These are phyloP conservation scores for Pholiota conissans DNA, from an alignment of 768 basidiomycete genomes.

Conservation along the genomic window DNA sequence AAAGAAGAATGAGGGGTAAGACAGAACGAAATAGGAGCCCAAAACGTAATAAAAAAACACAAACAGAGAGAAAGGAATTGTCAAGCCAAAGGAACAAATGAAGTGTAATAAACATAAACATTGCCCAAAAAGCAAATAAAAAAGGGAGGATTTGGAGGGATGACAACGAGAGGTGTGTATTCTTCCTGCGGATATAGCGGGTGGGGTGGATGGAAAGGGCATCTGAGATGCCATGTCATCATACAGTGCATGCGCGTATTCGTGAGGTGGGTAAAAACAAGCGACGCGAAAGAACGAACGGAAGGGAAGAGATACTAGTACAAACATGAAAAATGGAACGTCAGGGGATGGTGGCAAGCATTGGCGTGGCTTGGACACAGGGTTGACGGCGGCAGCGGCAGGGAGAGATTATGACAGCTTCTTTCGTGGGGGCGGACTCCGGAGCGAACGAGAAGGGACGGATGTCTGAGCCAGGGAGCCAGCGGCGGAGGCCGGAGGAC, in stretches of 20 bases:
- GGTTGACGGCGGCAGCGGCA: too few relatives aligned
- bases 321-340: neutral
- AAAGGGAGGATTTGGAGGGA: constrained; percentile 1
- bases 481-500: neutral
- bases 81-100: neutral
- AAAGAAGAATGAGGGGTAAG: too few relatives aligned
- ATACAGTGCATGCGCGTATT: neutral
- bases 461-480: neutral
- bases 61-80: too few relatives aligned
- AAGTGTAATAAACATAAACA: neutral
- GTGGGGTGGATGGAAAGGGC: too few relatives aligned
- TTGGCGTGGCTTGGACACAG: neutral
- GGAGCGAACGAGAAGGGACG: neutral
- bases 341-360: neutral
- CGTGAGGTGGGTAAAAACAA: neutral
- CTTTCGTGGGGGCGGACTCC: neutral
- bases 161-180: constrained; percentile 5
- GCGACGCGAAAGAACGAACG: neutral
- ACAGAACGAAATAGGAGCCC: too few relatives aligned
- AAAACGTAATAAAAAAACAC: too few relatives aligned
- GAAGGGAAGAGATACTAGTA: neutral
- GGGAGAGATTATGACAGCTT: neutral
- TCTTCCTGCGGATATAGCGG: neutral
- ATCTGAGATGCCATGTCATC: too few relatives aligned
- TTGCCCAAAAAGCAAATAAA: neutral